Percentiles rank a stretch among this genome's conserved stretches.
These are phyloP conservation scores for Chrysanthemum lavandulifolium DNA, from an alignment of 129 eudicot species.

Conservation along the genomic window DNA sequence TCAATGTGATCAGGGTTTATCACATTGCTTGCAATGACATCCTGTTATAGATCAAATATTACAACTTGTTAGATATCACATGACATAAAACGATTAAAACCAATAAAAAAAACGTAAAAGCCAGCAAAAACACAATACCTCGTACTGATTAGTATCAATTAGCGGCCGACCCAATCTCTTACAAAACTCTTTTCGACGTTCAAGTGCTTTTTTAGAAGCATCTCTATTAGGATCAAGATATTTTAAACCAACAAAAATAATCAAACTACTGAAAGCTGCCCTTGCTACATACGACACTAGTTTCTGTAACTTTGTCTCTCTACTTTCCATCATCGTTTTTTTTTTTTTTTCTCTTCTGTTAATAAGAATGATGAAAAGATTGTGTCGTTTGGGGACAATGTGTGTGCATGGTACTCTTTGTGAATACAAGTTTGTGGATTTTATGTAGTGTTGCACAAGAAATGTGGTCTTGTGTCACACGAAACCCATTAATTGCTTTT, in stretches of 20 bases:
- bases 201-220: slow-evolving; percentile 74
- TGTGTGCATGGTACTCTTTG: no score
- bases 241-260: slow-evolving; percentile 64
- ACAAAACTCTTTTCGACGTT: slow-evolving; percentile 74
- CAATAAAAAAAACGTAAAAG: neutral
- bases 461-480: no score
- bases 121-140: slow-evolving; percentile 32
- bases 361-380: no score
- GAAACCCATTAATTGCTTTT: no score
- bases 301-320: slow-evolving; percentile 66
- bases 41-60: slow-evolving; percentile 41
- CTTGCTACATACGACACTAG: slow-evolving; percentile 79
- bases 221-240: slow-evolving; percentile 89
- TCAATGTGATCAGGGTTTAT: slow-evolving; percentile 86
- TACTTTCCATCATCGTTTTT: slow-evolving; percentile 29
- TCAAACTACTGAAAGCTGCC: slow-evolving; percentile 82
- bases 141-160: slow-evolving; percentile 73
- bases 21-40: slow-evolving; percentile 84
- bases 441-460: no score
- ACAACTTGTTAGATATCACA: no score
- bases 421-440: no score
- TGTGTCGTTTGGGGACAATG: no score
- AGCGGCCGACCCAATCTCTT: slow-evolving; percentile 87
- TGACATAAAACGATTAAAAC: no score
- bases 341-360: neutral